These are phyloP conservation scores for Bolboschoenus planiculmis DNA, from an alignment of 176 grass and related monocot species.

Conservation along the genomic window DNA sequence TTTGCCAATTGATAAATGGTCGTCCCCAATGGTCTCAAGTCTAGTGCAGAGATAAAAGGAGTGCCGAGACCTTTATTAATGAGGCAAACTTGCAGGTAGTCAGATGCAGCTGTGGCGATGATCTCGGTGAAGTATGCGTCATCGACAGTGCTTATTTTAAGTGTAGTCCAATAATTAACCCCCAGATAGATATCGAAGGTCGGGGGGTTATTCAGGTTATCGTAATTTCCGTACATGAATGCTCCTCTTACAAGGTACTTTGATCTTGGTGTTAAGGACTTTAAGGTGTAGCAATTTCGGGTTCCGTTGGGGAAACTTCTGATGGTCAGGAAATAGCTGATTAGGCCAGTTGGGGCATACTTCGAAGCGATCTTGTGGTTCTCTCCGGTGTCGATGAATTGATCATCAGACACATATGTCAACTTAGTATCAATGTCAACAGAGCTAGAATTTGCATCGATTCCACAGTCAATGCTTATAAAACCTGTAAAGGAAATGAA, in stretches of 20 bases:
- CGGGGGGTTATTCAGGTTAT: not conserved
- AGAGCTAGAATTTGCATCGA: not conserved
- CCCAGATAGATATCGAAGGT: not conserved
- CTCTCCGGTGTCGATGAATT: constrained; percentile 4
- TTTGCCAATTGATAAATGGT: not conserved
- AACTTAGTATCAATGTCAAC: not conserved
- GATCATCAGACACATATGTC: constrained; percentile 7
- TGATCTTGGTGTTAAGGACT: not conserved
- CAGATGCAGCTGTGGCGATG: not conserved
- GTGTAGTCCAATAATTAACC: not conserved
- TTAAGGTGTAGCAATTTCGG: constrained; percentile 5
- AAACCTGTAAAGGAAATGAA: not conserved
- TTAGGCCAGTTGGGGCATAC: not conserved
- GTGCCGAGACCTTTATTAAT: constrained; percentile 9
- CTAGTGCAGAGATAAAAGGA: constrained; percentile 24
- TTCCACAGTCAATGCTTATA: constrained; percentile 19
- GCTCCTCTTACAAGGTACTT: not conserved
- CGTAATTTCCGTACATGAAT: constrained; percentile 11
- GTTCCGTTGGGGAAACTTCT: constrained; percentile 2
- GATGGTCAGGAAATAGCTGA: not conserved
- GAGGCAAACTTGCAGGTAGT: constrained; percentile 21
- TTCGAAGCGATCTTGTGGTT: not conserved
- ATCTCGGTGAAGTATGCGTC: not conserved
- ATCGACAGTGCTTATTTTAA: not conserved
- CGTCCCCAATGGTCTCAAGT: constrained; percentile 9